Evolutionary conservation across 2,329 filamentous ascomycete genomes (phyloP), one percentile per base, ranked within the genome.

Genomic region (Drechslerella coelobrocha): DNA sequence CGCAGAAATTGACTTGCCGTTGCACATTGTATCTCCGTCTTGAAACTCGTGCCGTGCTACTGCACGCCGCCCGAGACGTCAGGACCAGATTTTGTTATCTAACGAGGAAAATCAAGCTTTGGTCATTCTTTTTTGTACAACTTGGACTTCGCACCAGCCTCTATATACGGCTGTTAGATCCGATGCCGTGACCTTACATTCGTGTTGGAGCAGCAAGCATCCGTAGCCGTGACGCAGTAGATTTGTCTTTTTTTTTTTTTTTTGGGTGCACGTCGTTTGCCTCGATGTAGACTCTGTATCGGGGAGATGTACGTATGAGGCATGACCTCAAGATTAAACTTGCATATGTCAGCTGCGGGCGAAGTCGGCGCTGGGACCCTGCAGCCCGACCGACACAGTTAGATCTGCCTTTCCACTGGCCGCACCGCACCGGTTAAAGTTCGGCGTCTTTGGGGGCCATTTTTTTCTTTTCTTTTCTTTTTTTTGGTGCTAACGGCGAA

Each of bases 401-500:
- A 21, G 41, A 23, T 17, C 41, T 17, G 21, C 41, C 41, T 29
- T 29, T 41, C 37, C 41, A 47, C 29, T 57, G 47, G 47, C 47
- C 37, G 41, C 50, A 54, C 34, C 50, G 55, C 47, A 50, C 55
- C 43, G 39, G 56, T 43, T 61, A 61, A 61, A 61, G 56, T 61
- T 57, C 54, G 54, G 54, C 12, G 54, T 47, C 39, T 41, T 48
- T 61, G 48, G n/a, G n/a, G n/a, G n/a, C n/a, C n/a, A n/a, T n/a
- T n/a, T n/a, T n/a, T n/a, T n/a, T n/a, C n/a, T n/a, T n/a, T n/a
- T n/a, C 56, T 41, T 61, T 54, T 61, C 9, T 45, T 45, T 45
- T 45, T 23, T 45, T 12, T 19, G 9, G 8, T 45, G 41, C 5
- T 2, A 41, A 8, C 7, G 37, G 41, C 29, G 29, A 31, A 6